A percentile compares a stretch with the other conserved stretches of the same genome.
Evolutionary conservation across 164 flowering plant species (phyloP).

Genomic region (Warburgia ugandensis): DNA sequence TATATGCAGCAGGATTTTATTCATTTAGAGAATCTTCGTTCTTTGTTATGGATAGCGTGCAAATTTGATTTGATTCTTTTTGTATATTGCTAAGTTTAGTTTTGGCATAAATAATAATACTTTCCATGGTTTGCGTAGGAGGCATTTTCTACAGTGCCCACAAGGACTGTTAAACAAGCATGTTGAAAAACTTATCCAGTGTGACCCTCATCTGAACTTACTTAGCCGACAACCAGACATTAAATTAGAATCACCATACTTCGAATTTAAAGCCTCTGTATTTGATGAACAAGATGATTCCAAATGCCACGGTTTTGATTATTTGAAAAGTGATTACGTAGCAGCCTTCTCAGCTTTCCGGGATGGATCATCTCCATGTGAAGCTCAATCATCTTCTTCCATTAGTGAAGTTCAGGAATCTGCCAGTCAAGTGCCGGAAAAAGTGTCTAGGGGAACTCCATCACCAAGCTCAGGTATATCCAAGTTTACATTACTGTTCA

Average conservation of each 20-base stretch:
- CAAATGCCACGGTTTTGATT: constrained; percentile 29
- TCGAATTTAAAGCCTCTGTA: constrained; percentile 47
- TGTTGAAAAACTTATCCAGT: constrained; percentile 81
- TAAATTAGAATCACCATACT: constrained; percentile 55
- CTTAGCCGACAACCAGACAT: constrained; percentile 55
- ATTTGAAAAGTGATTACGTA: constrained; percentile 22
- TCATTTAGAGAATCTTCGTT: background rate
- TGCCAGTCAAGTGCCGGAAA: constrained; percentile 21
- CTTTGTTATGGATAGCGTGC: background rate
- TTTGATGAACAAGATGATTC: constrained; percentile 41
- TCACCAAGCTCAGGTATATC: constrained; percentile 63
- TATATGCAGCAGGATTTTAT: background rate
- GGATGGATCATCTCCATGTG: constrained; percentile 37
- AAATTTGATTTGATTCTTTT: background rate
- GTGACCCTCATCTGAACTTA: constrained; percentile 51
- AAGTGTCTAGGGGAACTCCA: constrained; percentile 41
- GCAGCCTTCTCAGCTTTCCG: constrained; percentile 31
- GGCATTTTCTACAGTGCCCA: constrained; percentile 68
- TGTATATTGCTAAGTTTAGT: constrained; percentile 6
- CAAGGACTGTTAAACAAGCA: constrained; percentile 64
- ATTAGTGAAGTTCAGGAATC: constrained; percentile 34
- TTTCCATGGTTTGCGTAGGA: constrained; percentile 27
- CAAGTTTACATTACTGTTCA: background rate
- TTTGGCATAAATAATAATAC: background rate
- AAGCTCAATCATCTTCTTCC: constrained; percentile 25